These are phyloP conservation scores for Macaranga tanarius DNA, from an alignment of 441 rosid genomes.

Conservation along the genomic window DNA sequence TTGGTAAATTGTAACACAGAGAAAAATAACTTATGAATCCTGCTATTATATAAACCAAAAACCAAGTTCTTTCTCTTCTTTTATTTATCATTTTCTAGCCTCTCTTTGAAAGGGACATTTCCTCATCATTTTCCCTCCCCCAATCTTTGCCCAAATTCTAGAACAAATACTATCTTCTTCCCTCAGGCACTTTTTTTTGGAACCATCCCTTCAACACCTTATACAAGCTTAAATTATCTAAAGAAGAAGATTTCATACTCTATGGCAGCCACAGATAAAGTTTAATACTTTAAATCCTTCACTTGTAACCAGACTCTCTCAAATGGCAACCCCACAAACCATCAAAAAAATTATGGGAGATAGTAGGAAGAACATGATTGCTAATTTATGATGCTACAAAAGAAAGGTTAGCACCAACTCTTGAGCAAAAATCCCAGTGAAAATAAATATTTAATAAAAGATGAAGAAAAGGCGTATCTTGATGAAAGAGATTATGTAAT, in stretches of 20 bases:
- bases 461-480: background rate
- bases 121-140: background rate
- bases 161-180: background rate
- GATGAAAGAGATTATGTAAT: background rate
- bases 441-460: background rate
- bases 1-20: background rate
- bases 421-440: background rate
- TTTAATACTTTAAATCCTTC: background rate
- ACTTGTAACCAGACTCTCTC: background rate
- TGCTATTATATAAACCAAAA: background rate
- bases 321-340: background rate
- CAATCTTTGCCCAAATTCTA: background rate
- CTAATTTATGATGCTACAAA: background rate
- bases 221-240: background rate
- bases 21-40: background rate
- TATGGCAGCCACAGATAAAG: background rate
- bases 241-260: background rate
- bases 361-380: background rate
- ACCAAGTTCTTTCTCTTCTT: background rate
- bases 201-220: no score
- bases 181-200: background rate
- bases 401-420: background rate
- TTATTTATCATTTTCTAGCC: background rate
- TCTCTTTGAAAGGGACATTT: background rate
- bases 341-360: background rate